Evolutionary conservation across 192 early-diverging fungal species (phyloP).

Genomic region (Coemansia sp.): DNA sequence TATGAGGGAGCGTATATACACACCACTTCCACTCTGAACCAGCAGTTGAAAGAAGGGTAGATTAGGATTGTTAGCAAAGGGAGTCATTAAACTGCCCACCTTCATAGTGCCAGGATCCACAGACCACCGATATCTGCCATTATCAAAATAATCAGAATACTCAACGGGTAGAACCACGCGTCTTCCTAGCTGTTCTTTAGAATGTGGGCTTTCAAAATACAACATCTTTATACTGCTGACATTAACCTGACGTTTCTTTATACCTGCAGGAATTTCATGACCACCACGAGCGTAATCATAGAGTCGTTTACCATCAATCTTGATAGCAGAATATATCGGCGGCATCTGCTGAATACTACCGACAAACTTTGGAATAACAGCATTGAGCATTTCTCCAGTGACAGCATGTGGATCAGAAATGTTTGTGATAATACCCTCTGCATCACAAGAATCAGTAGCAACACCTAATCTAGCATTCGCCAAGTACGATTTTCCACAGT

Average conservation of each 20-base stretch:
- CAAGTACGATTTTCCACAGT: slow-evolving; percentile 58
- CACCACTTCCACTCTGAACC: slow-evolving; percentile 67
- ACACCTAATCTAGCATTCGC: slow-evolving; percentile 57
- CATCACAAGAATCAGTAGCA: slow-evolving; percentile 62
- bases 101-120: neutral
- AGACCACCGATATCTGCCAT: slow-evolving; percentile 20
- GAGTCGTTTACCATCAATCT: slow-evolving; percentile 65
- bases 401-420: slow-evolving; percentile 35
- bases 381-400: slow-evolving; percentile 38
- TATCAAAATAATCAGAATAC: slow-evolving; percentile 19
- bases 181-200: slow-evolving; percentile 1
- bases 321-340: slow-evolving; percentile 71
- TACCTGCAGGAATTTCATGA: slow-evolving; percentile 4
- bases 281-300: slow-evolving; percentile 71
- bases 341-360: slow-evolving; percentile 65
- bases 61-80: slow-evolving; percentile 26
- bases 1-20: slow-evolving; percentile 73
- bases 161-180: slow-evolving; percentile 16
- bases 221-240: slow-evolving; percentile 25
- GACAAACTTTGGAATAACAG: slow-evolving; percentile 53
- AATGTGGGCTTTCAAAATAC: slow-evolving; percentile 10
- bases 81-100: slow-evolving; percentile 18
- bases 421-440: slow-evolving; percentile 54
- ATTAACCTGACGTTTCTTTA: slow-evolving; percentile 22
- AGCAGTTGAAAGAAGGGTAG: slow-evolving; percentile 57